Evolutionary conservation across 164 flowering plant species (phyloP).

Genomic region (Magnolia kwangsiensis): DNA sequence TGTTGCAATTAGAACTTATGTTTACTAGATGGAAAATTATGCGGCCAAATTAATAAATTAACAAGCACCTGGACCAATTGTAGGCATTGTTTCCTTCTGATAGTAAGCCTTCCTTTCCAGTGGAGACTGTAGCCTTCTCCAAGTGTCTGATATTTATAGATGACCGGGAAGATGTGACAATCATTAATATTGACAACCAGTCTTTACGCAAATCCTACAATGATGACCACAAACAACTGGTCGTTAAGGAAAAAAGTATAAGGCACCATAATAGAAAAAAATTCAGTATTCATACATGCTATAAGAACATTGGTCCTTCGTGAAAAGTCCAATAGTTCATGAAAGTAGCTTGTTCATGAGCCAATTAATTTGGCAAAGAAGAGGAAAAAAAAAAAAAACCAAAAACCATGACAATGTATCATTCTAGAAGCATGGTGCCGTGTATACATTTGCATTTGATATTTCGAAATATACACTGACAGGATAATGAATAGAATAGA

Average conservation of each 20-base stretch:
- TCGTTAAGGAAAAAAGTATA: background rate
- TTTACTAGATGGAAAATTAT: background rate
- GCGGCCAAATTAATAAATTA: background rate
- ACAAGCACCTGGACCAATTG: constrained; percentile 88
- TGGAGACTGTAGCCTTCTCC: constrained; percentile 97
- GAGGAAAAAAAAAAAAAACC: background rate
- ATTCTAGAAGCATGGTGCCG: background rate
- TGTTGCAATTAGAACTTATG: background rate
- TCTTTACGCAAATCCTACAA: constrained; percentile 81
- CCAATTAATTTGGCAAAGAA: background rate
- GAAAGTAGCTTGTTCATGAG: background rate
- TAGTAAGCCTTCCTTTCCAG: constrained; percentile 98
- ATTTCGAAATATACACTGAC: background rate
- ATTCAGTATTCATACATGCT: background rate
- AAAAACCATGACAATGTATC: background rate
- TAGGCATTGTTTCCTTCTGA: constrained; percentile 95
- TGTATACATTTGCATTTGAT: background rate
- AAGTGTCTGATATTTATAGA: constrained; percentile 93
- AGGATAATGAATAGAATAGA: too few species aligned
- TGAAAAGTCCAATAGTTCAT: background rate
- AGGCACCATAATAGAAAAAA: background rate
- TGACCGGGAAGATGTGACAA: constrained; percentile 93
- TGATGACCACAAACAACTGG: constrained; percentile 4
- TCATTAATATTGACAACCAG: constrained; percentile 93
- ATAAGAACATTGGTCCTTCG: background rate